Evolutionary conservation across 148 eudicot genomes (phyloP).

Genomic region (Salicornia ramosissima): DNA sequence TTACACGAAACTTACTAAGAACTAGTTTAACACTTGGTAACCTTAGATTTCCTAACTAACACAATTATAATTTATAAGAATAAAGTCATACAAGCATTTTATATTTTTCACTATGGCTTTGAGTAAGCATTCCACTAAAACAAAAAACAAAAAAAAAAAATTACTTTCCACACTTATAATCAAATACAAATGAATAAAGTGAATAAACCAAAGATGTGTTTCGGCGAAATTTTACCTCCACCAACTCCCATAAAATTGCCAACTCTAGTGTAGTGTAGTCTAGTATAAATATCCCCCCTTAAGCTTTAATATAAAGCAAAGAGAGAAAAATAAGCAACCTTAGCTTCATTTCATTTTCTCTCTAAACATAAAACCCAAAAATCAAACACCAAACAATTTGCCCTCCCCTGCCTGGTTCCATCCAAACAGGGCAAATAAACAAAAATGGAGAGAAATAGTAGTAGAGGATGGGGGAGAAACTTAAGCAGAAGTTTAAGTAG

Average conservation of each 20-base stretch:
- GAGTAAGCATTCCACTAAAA: neutral
- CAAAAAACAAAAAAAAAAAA: too few relatives aligned
- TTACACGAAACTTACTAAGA: too few relatives aligned
- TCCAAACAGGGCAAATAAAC: slow-evolving; percentile 9
- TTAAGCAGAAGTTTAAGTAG: slow-evolving; percentile 41
- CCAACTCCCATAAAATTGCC: slow-evolving; percentile 23
- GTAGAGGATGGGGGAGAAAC: slow-evolving; percentile 37
- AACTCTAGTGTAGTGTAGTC: slow-evolving; percentile 8
- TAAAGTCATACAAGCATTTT: too few relatives aligned
- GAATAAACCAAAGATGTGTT: slow-evolving; percentile 15
- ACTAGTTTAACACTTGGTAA: neutral
- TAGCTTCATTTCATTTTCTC: neutral
- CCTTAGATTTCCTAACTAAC: neutral
- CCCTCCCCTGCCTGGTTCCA: neutral
- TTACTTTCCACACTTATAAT: neutral
- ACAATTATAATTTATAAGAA: neutral
- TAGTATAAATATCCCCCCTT: slow-evolving; percentile 23
- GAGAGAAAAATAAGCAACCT: neutral
- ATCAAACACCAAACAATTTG: too few relatives aligned
- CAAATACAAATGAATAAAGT: neutral
- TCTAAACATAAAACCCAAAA: neutral
- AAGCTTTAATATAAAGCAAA: neutral
- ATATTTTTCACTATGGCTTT: neutral
- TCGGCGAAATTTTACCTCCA: slow-evolving; percentile 12
- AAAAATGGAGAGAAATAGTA: slow-evolving; percentile 18